Evolutionary conservation across 768 basidiomycete species (phyloP), one percentile per base, ranked within the genome.

Genomic region (Lyophyllum atratum): DNA sequence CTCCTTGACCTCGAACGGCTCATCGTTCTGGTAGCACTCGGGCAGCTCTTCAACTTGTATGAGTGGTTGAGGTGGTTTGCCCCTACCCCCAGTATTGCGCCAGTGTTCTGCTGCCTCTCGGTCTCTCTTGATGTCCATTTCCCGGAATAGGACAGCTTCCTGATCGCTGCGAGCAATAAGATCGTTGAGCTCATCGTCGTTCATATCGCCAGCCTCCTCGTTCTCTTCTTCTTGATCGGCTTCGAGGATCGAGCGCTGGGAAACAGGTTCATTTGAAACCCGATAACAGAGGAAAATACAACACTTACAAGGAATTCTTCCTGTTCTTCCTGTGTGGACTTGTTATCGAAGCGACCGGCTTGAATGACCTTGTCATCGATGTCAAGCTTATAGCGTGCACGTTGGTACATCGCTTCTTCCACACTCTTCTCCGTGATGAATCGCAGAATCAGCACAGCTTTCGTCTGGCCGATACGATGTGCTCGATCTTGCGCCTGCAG

Each of bases 311-410:
- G 74, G 62, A 96, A 90, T 68, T 94, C 93, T 70, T 99, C 96
- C 64, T 97, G 95, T 70, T 99, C 97, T 70, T 96, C 95, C 62
- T 94, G 92, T 3, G 95, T 96, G 21, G 95, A 96, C 75, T 96
- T 96, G 76, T 98, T 96, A 71, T 99, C 97, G 75, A 98, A 98
- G 45, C 94, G 93, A 80, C 96, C 96, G 52, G 95, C 95, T 77
- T 98, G 96, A 67, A 98, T 98, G 75, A 97, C 96, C 73, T 99
- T 98, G 77, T 96, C 95, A 70, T 99, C 97, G 66, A 99, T 95
- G 66, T 96, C 96, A 26, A 98, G 89, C 79, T 99, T 99, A 75
- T 86, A 92, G 56, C 92, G 85, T 5, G 97, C 97, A 61, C 95
- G 86, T 44, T 93, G 91, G 59, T 98, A 91, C 85, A 98, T 97